Conservation (phyloP, 1,139 yeast genomes). For the Candida albicans region DNA sequence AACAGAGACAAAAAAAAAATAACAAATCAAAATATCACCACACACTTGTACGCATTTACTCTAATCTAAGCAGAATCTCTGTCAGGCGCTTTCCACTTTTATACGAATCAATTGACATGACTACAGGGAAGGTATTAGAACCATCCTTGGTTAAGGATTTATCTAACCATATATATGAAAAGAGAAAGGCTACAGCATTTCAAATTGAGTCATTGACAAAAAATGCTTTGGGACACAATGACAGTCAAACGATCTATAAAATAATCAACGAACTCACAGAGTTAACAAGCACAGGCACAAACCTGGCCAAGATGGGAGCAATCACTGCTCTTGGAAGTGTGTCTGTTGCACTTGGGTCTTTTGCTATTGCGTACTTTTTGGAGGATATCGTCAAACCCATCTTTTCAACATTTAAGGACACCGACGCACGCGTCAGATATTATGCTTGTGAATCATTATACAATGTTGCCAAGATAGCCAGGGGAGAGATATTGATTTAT, state of each 20-base stretch:
- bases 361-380: constrained; percentile 59
- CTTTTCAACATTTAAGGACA: constrained; percentile 93
- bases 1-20: too few relatives aligned
- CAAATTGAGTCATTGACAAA: constrained; percentile 83
- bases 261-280: constrained; percentile 46
- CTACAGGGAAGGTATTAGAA: constrained; percentile 47
- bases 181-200: constrained; percentile 90
- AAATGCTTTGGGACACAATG: constrained; percentile 66
- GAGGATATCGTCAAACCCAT: constrained; percentile 92
- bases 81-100: too few relatives aligned
- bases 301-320: constrained; percentile 51
- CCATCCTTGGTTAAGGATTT: constrained; percentile 78
- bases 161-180: constrained; percentile 88
- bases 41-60: too few relatives aligned
- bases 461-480: constrained; percentile 94
- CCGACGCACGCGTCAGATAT: constrained; percentile 92
- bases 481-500: constrained; percentile 88
- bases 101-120: not conserved
- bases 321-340: constrained; percentile 53
- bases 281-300: constrained; percentile 42
- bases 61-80: too few relatives aligned
- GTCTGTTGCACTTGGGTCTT: constrained; percentile 49
- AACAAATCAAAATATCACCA: not conserved
- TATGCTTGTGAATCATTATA: constrained; percentile 96
- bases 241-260: constrained; percentile 62